phyloP scores from a whole-genome alignment of 2,329 filamentous ascomycete species.

The Catunica adiposa region DNA sequence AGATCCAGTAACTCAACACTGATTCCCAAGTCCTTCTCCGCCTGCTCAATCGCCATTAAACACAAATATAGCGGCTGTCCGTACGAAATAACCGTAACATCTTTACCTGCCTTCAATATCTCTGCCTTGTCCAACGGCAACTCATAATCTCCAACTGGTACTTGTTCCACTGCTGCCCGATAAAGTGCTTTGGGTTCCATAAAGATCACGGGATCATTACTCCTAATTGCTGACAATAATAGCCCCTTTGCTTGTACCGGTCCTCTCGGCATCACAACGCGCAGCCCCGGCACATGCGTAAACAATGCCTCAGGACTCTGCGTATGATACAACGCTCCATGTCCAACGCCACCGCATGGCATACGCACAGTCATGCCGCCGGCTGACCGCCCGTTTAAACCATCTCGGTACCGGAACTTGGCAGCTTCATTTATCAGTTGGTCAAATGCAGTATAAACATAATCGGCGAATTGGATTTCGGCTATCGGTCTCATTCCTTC shows the following conservation, averaged over 20 bases:
- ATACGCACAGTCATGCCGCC: slow-evolving; percentile 78
- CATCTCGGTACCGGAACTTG: slow-evolving; percentile 68
- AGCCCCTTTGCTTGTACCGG: slow-evolving; percentile 81
- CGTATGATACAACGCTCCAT: slow-evolving; percentile 75
- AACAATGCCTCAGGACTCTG: slow-evolving; percentile 83
- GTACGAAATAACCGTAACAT: slow-evolving; percentile 75
- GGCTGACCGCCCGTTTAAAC: slow-evolving; percentile 37
- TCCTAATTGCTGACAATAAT: slow-evolving; percentile 56
- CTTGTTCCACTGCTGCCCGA: slow-evolving; percentile 79
- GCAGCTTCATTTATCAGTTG: slow-evolving; percentile 88
- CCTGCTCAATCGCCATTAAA: slow-evolving; percentile 55
- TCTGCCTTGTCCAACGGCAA: slow-evolving; percentile 77
- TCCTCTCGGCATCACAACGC: slow-evolving; percentile 72
- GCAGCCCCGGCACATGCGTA: slow-evolving; percentile 69
- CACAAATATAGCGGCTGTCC: slow-evolving; percentile 81
- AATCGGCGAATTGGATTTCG: slow-evolving; percentile 92
- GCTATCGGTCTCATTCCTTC: slow-evolving; percentile 87
- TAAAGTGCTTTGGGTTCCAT: slow-evolving; percentile 92
- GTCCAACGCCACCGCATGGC: slow-evolving; percentile 79
- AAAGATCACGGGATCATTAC: slow-evolving; percentile 79
- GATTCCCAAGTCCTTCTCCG: slow-evolving; percentile 58
- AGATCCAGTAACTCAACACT: slow-evolving; percentile 76
- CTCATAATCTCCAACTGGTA: slow-evolving; percentile 65
- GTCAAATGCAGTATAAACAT: slow-evolving; percentile 83
- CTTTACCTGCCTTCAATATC: slow-evolving; percentile 59